Conservation (phyloP, 345 rosid genomes). For the Eucalyptus grandis region DNA sequence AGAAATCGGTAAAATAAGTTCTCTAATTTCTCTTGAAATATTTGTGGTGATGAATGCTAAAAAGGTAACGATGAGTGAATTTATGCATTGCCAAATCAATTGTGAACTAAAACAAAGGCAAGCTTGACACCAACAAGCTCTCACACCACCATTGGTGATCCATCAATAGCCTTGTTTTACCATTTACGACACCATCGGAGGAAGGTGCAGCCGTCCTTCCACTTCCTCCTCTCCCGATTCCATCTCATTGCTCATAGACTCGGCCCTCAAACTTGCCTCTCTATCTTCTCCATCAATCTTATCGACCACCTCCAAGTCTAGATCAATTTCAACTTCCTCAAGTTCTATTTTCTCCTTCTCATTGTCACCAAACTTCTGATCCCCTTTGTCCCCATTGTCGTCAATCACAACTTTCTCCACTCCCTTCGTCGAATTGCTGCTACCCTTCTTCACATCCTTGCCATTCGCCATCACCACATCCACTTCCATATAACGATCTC, state of each 20-base stretch:
- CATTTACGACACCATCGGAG: background rate
- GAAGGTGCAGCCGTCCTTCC: constrained; percentile 19
- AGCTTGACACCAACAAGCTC: background rate
- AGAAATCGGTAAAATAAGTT: background rate
- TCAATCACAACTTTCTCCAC: constrained; percentile 23
- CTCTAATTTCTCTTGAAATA: background rate
- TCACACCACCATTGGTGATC: background rate
- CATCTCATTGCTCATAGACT: background rate
- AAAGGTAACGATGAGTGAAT: accelerated
- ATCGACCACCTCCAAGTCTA: constrained; percentile 28
- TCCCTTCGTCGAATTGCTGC: background rate
- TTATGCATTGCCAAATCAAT: background rate
- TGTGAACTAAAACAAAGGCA: background rate
- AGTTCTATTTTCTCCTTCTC: constrained; percentile 84
- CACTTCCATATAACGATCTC: constrained; percentile 40
- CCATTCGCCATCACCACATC: constrained; percentile 15
- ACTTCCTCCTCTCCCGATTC: constrained; percentile 6
- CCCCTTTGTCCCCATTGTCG: constrained; percentile 32
- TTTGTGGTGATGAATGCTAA: background rate
- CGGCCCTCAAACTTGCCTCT: background rate
- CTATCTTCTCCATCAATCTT: background rate
- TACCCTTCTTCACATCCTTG: constrained; percentile 10
- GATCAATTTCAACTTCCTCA: constrained; percentile 94
- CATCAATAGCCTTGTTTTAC: background rate
- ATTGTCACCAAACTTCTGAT: constrained; percentile 3